A percentile compares a stretch with the other conserved stretches of the same genome.
Evolutionary conservation across 106 monocot genomes (phyloP).

Genomic region (Dendrobium chrysotoxum): DNA sequence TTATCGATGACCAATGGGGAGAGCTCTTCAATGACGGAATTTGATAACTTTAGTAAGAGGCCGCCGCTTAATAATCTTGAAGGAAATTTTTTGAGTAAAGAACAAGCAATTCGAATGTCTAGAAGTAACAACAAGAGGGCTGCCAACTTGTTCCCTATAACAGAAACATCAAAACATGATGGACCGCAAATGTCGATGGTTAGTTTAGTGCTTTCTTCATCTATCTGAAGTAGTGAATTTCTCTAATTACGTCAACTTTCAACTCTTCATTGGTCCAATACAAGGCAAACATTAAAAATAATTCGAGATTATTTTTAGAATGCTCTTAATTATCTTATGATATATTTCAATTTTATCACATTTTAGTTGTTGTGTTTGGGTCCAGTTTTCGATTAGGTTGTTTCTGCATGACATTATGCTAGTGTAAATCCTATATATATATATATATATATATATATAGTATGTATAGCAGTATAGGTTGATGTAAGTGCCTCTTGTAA

Average conservation of each 20-base stretch:
- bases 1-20: conserved; percentile 4
- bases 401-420: too few species aligned
- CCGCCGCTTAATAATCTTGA: conserved; percentile 12
- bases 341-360: neutral
- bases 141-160: conserved; percentile 19
- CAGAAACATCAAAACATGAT: conserved; percentile 16
- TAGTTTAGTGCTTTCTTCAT: conserved; percentile 3
- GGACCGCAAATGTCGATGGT: conserved; percentile 21
- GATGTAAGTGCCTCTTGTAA: too few species aligned
- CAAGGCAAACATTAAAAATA: neutral
- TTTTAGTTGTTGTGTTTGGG: neutral
- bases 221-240: neutral
- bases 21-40: conserved; percentile 21
- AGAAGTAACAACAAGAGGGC: conserved; percentile 14
- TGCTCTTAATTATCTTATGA: too few species aligned
- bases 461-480: too few species aligned
- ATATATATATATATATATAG: too few species aligned
- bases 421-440: too few species aligned
- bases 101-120: conserved; percentile 2
- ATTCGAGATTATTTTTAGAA: neutral
- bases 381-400: too few species aligned
- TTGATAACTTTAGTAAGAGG: conserved; percentile 5
- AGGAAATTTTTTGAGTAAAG: conserved; percentile 9
- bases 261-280: neutral
- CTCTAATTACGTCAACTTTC: neutral